Evolutionary conservation across 768 basidiomycete species (phyloP).

Genomic region (Tricholoma sp.): DNA sequence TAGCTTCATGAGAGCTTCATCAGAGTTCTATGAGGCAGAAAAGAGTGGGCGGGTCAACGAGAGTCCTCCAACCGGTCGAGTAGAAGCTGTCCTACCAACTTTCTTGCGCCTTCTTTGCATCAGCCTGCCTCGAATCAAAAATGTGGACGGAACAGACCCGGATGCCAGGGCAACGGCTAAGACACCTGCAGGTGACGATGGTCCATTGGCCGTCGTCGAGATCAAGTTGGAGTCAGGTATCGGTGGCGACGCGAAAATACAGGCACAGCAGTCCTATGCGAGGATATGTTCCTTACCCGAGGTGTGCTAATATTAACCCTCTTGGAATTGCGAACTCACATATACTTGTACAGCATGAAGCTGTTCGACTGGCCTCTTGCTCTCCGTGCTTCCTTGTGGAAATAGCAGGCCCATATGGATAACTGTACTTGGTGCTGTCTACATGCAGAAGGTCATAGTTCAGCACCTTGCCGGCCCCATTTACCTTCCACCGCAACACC

Average conservation of each 20-base stretch:
- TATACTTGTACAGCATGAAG: background rate
- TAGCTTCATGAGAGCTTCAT: background rate
- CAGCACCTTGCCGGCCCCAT: conserved; percentile 11
- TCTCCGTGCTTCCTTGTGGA: conserved; percentile 11
- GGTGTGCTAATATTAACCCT: background rate
- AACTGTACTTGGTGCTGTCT: conserved; percentile 12
- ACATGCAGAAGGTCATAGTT: conserved; percentile 9
- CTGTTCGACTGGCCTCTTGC: conserved; percentile 2
- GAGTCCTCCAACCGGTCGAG: background rate
- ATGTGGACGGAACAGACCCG: background rate
- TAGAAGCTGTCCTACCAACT: background rate
- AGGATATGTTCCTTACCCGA: background rate
- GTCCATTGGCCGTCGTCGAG: background rate
- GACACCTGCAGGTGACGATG: background rate
- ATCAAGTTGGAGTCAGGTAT: background rate
- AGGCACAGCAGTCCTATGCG: background rate
- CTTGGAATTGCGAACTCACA: background rate
- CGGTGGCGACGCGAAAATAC: background rate
- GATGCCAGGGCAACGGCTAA: background rate
- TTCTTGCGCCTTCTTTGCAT: background rate
- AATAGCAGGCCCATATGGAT: conserved; percentile 14
- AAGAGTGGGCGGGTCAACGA: background rate
- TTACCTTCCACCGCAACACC: conserved; percentile 6
- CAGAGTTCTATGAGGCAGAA: background rate
- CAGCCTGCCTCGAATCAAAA: background rate